phyloP scores from a whole-genome alignment of 1,284 basidiomycete species.

The Taiwanofungus camphoratus region DNA sequence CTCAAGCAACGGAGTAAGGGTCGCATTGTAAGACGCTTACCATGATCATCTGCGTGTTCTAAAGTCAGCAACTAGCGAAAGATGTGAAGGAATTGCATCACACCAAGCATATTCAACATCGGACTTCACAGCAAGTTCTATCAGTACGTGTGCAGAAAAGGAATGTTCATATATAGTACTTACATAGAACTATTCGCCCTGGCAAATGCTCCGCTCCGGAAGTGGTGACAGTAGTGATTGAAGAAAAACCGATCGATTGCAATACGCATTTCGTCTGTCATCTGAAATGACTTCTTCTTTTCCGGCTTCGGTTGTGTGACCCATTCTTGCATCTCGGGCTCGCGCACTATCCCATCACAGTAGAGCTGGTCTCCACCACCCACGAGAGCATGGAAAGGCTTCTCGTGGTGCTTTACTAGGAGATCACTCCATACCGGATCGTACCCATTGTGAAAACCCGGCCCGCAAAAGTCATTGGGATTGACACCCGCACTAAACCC shows the following conservation, averaged over 20 bases:
- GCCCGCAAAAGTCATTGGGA: conserved; percentile 71
- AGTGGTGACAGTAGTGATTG: conserved; percentile 86
- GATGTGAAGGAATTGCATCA: conserved; percentile 16
- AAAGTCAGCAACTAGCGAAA: conserved; percentile 9
- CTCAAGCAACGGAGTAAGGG: background rate
- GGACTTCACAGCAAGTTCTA: conserved; percentile 19
- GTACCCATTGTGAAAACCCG: conserved; percentile 72
- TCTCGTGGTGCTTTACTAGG: conserved; percentile 70
- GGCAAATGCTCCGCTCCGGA: conserved; percentile 88
- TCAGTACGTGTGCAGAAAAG: conserved; percentile 49
- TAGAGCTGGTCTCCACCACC: conserved; percentile 87
- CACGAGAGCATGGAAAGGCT: conserved; percentile 82
- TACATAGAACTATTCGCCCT: conserved; percentile 91
- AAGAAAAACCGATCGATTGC: conserved; percentile 89
- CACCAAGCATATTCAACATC: conserved; percentile 37
- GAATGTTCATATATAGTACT: conserved; percentile 22
- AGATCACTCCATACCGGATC: conserved; percentile 94
- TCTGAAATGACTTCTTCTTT: conserved; percentile 53
- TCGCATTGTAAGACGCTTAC: conserved; percentile 34
- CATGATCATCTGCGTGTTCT: conserved; percentile 60
- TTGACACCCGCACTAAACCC: conserved; percentile 80
- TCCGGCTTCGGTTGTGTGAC: conserved; percentile 60
- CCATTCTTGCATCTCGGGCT: conserved; percentile 82
- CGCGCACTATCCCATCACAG: conserved; percentile 66
- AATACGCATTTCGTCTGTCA: conserved; percentile 70